Evolutionary conservation across 495 filamentous ascomycete genomes (phyloP).

Genomic region (Xylaria acuta): DNA sequence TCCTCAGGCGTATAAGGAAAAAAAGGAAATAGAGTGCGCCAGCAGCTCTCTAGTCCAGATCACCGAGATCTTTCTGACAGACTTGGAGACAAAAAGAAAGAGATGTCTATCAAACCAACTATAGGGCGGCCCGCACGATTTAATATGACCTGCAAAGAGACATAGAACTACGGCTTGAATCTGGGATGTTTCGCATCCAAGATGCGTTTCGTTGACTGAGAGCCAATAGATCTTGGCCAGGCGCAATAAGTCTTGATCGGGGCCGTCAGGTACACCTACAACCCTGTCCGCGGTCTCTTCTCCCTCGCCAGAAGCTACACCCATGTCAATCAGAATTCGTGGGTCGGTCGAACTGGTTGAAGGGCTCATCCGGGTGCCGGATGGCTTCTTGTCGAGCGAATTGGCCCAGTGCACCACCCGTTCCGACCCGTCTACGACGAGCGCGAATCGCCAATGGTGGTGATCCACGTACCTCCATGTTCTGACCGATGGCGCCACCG

Average conservation of each 20-base stretch:
- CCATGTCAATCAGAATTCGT: conserved; percentile 10
- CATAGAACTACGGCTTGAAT: conserved; percentile 21
- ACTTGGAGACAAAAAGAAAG: conserved; percentile 20
- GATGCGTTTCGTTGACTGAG: conserved; percentile 19
- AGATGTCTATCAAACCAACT: conserved; percentile 5
- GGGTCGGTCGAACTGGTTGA: conserved; percentile 13
- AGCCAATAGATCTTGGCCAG: conserved; percentile 33
- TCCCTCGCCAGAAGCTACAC: conserved; percentile 12
- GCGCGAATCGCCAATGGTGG: conserved; percentile 35
- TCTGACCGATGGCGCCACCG: conserved; percentile 31
- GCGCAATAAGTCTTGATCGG: conserved; percentile 32
- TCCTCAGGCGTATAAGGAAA: conserved; percentile 14
- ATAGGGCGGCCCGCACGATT: conserved; percentile 19
- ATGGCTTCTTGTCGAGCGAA: conserved; percentile 14
- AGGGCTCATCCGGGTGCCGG: not conserved
- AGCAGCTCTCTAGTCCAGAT: conserved; percentile 20
- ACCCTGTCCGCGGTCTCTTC: not conserved
- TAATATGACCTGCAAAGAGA: conserved; percentile 21
- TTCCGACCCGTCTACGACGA: not conserved
- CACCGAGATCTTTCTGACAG: not conserved
- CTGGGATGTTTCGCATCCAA: conserved; percentile 32
- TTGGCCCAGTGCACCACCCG: conserved; percentile 17
- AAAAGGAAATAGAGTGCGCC: conserved; percentile 21
- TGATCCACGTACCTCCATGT: conserved; percentile 34
- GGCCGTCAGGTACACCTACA: conserved; percentile 14